phyloP scores from a whole-genome alignment of 306 rosid genomes.

The Prosopis cineraria region DNA sequence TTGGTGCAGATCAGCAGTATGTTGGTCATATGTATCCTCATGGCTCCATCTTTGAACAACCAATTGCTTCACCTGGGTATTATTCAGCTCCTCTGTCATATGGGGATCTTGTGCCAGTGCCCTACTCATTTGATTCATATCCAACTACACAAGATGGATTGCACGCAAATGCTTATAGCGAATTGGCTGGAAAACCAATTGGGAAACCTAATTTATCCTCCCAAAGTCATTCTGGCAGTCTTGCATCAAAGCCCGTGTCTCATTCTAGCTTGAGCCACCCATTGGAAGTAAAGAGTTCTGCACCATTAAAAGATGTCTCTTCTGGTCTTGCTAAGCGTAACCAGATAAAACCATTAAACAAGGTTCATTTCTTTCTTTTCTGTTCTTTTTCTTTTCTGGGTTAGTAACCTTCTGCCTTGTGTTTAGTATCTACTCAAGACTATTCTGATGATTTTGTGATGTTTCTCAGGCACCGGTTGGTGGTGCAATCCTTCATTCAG shows the following conservation, averaged over 20 bases:
- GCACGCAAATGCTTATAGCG: constrained; percentile 45
- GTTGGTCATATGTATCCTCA: constrained; percentile 60
- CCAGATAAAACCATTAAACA: constrained; percentile 58
- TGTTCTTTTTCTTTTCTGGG: background rate
- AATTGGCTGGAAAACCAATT: constrained; percentile 43
- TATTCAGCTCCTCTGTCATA: constrained; percentile 47
- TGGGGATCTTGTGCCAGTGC: constrained; percentile 55
- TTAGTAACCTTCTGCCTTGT: background rate
- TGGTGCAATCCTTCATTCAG: constrained; percentile 55
- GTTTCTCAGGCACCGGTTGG: constrained; percentile 48
- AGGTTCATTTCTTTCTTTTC: constrained; percentile 41
- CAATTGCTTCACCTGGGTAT: constrained; percentile 57
- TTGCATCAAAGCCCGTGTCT: constrained; percentile 42
- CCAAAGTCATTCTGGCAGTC: constrained; percentile 43
- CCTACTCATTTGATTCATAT: constrained; percentile 57
- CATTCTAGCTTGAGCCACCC: constrained; percentile 37
- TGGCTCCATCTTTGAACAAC: constrained; percentile 56
- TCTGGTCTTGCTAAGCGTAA: constrained; percentile 51
- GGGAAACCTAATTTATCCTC: constrained; percentile 50
- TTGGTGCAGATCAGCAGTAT: constrained; percentile 66
- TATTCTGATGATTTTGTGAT: constrained; percentile 34
- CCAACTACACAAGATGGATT: constrained; percentile 49
- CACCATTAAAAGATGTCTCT: constrained; percentile 43
- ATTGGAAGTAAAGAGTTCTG: constrained; percentile 39
- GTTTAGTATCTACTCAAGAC: constrained; percentile 10